Evolutionary conservation across 805 yeast species (phyloP).

Genomic region (Teunomyces atbi): DNA sequence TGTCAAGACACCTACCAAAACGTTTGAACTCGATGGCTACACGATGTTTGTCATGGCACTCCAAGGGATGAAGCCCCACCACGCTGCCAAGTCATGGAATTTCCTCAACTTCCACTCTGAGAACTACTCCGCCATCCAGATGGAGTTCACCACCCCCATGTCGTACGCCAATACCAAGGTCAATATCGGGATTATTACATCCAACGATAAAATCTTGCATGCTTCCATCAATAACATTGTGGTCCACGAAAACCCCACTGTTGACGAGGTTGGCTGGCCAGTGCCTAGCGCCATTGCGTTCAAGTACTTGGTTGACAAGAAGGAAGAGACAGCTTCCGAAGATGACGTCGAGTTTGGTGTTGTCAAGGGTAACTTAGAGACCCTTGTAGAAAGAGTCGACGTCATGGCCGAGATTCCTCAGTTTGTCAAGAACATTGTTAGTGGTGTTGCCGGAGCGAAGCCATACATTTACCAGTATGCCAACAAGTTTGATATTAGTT

Average conservation of each 20-base stretch:
- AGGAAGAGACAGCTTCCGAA: conserved; percentile 44
- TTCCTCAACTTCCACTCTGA: conserved; percentile 85
- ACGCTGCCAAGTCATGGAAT: conserved; percentile 97
- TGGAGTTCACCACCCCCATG: conserved; percentile 95
- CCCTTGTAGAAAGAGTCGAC: conserved; percentile 85
- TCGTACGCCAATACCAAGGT: conserved; percentile 84
- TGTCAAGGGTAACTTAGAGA: conserved; percentile 58
- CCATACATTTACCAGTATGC: conserved; percentile 96
- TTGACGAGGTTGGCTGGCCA: conserved; percentile 90
- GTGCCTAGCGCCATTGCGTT: conserved; percentile 71
- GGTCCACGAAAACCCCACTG: conserved; percentile 47
- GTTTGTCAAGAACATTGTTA: conserved; percentile 88
- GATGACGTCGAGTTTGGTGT: conserved; percentile 43
- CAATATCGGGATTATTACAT: conserved; percentile 71
- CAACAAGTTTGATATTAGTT: conserved; percentile 54
- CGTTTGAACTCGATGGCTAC: conserved; percentile 42
- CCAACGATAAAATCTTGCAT: conserved; percentile 57
- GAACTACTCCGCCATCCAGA: conserved; percentile 69
- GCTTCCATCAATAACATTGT: conserved; percentile 67
- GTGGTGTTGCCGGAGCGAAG: conserved; percentile 92
- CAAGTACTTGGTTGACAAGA: conserved; percentile 48
- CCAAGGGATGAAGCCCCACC: conserved; percentile 99
- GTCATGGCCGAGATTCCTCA: conserved; percentile 97
- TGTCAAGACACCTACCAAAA: conserved; percentile 34
- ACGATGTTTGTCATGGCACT: conserved; percentile 93